Evolutionary conservation across 306 rosid genomes (phyloP).

Genomic region (Mucuna pruriens): DNA sequence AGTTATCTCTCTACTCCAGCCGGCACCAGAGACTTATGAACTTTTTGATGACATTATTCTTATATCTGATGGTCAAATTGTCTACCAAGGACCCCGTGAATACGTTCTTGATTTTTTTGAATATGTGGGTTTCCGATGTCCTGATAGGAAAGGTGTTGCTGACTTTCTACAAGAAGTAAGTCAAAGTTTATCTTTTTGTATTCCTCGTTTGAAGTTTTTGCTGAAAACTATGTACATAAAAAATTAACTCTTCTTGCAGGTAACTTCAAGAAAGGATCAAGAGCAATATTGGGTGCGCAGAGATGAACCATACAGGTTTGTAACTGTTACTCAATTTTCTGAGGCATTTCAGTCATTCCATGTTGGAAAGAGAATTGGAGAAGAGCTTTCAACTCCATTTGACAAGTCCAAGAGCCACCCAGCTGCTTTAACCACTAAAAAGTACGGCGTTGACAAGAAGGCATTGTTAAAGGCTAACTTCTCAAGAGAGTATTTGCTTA

Average conservation of each 20-base stretch:
- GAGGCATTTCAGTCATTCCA: conserved; percentile 58
- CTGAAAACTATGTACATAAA: not conserved
- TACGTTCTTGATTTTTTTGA: conserved; percentile 57
- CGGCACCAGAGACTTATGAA: conserved; percentile 62
- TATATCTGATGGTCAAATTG: conserved; percentile 60
- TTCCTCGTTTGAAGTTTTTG: not conserved
- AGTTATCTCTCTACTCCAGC: conserved; percentile 60
- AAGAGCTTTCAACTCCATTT: conserved; percentile 55
- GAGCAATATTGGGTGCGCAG: conserved; percentile 56
- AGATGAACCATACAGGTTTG: conserved; percentile 48
- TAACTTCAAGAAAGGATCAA: conserved; percentile 67
- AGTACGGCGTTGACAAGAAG: conserved; percentile 50
- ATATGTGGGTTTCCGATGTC: conserved; percentile 58
- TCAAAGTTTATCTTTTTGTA: not conserved
- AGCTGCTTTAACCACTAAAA: conserved; percentile 57
- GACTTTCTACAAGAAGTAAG: conserved; percentile 72
- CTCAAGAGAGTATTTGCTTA: conserved; percentile 60
- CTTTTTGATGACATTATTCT: conserved; percentile 66
- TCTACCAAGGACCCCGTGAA: conserved; percentile 64
- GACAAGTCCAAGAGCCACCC: conserved; percentile 59
- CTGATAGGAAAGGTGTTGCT: conserved; percentile 63
- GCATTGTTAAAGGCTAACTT: conserved; percentile 59
- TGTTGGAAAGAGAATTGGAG: conserved; percentile 42
- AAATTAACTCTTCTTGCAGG: conserved; percentile 38
- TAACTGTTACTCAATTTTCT: conserved; percentile 53